Conservation (phyloP, 805 yeast genomes). For the Yarrowia sp. region DNA sequence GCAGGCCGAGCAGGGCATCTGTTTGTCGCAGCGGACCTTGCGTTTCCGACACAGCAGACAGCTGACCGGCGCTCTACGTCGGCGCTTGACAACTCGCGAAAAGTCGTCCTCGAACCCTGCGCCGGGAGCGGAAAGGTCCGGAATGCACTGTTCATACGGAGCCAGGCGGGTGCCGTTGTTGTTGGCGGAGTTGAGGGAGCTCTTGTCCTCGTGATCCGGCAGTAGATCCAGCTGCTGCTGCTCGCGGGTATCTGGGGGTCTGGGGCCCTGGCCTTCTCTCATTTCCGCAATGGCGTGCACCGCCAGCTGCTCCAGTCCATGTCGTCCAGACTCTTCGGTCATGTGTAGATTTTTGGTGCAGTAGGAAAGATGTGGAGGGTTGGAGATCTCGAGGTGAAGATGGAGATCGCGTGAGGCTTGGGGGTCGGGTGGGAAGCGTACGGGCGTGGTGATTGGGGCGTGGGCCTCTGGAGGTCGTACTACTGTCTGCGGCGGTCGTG, state of each 20-base stretch:
- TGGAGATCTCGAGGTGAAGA: too few species aligned
- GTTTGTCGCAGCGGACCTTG: constrained; percentile 31
- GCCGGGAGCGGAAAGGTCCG: constrained; percentile 25
- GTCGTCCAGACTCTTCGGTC: constrained; percentile 18
- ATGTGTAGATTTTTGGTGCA: background rate
- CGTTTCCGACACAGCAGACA: constrained; percentile 29
- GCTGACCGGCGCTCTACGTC: constrained; percentile 22
- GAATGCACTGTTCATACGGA: constrained; percentile 24
- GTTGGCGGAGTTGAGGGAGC: background rate
- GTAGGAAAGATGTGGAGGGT: too few species aligned
- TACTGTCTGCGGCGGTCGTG: background rate
- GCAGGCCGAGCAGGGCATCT: constrained; percentile 37
- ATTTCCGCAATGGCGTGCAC: constrained; percentile 32
- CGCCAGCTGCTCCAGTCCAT: constrained; percentile 29
- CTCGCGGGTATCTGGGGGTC: constrained; percentile 27
- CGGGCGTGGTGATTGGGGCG: background rate
- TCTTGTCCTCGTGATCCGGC: constrained; percentile 20
- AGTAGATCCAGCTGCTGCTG: constrained; percentile 1
- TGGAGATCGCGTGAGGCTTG: too few species aligned
- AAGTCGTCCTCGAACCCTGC: constrained; percentile 16
- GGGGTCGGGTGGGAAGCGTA: background rate
- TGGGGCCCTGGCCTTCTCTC: constrained; percentile 30
- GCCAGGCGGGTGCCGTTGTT: constrained; percentile 12
- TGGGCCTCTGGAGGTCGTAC: background rate
- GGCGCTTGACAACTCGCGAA: constrained; percentile 22